Base-by-base conservation (phyloP, 139 green algal species). In the Yamagishiella unicocca region DNA sequence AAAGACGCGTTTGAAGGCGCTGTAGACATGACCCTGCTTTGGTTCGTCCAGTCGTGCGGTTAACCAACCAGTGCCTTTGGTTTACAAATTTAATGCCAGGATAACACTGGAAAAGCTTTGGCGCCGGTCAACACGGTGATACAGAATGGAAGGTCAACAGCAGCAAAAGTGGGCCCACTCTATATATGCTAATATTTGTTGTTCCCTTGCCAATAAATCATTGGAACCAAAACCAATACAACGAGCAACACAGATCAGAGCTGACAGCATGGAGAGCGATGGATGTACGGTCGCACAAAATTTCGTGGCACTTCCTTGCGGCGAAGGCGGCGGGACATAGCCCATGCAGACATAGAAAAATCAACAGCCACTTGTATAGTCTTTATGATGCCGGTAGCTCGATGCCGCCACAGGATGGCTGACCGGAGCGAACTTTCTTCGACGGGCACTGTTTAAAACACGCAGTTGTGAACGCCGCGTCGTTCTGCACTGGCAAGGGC, bases 381-480 rank as follows among this genome's bases (percentile, higher is more conserved):
- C 50, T 12, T 58, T 12, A 17, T 58, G 17, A 17, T 25, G 50
- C 50, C 58, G 14, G 58, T 33, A 80, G 31, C 46, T 81, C 67
- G 25, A 87, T 80, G 24, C 67, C 67, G 14, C 82, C 67, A 58
- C 82, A 87, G 0, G 25, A 8, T 35, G 64, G 17, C 66, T 45
- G 42, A 5, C 45, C 81, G 1, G 66, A 12, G 45, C 81, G 81
- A 17, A 19, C 50, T 31, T 53, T 38, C 79, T 88, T 92, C 24
- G 72, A 82, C 4, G 95, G 95, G 67, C 95, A 98, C 78, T 97
- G 93, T 43, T 22, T 25, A 64, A 98, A 97, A 84, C 95, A 98
- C 0, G 94, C 90, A 4, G 94, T 92, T 0, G 54, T 43, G 46
- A 98, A 95, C 0, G 95, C 95, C 14, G 92, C 85, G 85, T 99